Percentiles rank a stretch among this genome's conserved stretches.
Evolutionary conservation across 257 asterid genomes (phyloP).

Genomic region (Solanum appendiculatum): DNA sequence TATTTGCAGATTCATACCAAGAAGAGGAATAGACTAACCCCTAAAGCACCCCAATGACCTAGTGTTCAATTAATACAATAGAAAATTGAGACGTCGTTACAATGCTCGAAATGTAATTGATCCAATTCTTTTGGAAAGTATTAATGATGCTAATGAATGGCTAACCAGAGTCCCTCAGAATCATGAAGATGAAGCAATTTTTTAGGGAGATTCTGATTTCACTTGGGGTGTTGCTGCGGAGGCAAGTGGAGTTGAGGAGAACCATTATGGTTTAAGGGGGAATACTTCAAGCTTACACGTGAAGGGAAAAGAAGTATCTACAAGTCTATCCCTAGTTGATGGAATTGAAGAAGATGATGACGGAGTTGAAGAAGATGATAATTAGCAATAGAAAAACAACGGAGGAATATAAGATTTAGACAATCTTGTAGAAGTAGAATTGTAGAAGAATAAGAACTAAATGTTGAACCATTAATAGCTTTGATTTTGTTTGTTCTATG

Average conservation of each 20-base stretch:
- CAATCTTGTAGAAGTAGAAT: background rate
- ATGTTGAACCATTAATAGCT: background rate
- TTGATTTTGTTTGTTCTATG: background rate
- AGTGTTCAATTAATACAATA: background rate
- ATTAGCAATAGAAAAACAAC: background rate
- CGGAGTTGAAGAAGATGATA: background rate
- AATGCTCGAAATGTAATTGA: background rate
- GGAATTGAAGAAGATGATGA: background rate
- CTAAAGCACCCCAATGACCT: background rate
- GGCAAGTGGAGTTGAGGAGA: background rate
- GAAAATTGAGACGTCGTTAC: background rate
- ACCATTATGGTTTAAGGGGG: background rate
- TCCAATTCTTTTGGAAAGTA: background rate
- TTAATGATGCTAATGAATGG: background rate
- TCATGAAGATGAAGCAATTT: background rate
- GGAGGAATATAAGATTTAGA: background rate
- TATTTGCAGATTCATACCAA: background rate
- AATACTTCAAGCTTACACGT: background rate
- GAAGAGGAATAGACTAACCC: background rate
- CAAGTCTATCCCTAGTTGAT: background rate
- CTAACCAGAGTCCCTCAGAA: background rate
- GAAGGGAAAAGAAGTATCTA: background rate
- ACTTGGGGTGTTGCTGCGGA: background rate
- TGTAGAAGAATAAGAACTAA: background rate
- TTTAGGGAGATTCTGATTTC: background rate